phyloP scores from a whole-genome alignment of 768 basidiomycete genomes.

The Leccinum fibrillosum region DNA sequence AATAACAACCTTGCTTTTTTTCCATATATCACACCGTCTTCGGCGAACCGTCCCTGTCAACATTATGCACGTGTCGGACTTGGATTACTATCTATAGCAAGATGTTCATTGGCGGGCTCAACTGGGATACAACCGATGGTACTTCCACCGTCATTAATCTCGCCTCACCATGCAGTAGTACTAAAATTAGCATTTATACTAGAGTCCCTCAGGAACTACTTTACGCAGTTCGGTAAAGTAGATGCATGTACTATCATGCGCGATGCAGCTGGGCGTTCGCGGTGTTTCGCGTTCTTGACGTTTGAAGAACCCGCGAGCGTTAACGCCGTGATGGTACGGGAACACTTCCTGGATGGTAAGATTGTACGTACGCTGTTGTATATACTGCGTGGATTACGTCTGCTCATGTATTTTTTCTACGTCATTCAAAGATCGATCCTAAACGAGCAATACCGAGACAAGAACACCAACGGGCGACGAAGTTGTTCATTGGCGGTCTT shows the following conservation, averaged over 20 bases:
- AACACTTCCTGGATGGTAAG: conserved; percentile 96
- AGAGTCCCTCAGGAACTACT: conserved; percentile 84
- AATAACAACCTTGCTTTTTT: conserved; percentile 62
- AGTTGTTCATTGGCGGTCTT: conserved; percentile 94
- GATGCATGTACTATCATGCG: conserved; percentile 99
- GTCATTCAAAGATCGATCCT: conserved; percentile 83
- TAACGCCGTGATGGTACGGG: conserved; percentile 92
- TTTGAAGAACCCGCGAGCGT: conserved; percentile 92
- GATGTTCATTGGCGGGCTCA: conserved; percentile 99
- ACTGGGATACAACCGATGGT: conserved; percentile 99
- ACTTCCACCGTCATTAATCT: conserved; percentile 41
- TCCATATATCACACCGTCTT: conserved; percentile 31
- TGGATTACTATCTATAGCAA: conserved; percentile 63
- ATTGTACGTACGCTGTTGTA: conserved; percentile 61
- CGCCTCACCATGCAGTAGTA: conserved; percentile 39
- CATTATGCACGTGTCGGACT: conserved; percentile 24
- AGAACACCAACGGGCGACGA: conserved; percentile 90
- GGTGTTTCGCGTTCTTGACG: conserved; percentile 97
- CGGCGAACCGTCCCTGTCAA: conserved; percentile 24
- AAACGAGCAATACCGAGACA: conserved; percentile 97
- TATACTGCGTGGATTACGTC: conserved; percentile 8
- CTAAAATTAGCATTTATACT: conserved; percentile 37
- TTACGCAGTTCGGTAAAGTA: conserved; percentile 94
- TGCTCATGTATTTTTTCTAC: conserved; percentile 19
- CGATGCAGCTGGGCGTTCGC: conserved; percentile 88